Base-by-base conservation (phyloP, 345 rosid genomes). In the Lumnitzera racemosa region DNA sequence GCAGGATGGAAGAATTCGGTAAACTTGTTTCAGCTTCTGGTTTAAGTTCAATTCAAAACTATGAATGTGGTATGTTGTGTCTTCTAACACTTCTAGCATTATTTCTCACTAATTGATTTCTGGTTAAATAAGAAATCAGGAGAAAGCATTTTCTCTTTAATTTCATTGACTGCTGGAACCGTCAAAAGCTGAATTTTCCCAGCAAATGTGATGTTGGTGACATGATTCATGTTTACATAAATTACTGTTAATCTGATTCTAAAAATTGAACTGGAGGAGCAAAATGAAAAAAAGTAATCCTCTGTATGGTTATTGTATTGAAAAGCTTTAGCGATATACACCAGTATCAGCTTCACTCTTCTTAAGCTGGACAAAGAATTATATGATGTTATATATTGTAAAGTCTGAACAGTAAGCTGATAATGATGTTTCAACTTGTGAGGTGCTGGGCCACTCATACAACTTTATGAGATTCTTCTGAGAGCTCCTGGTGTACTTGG, bases 1-100 rank as follows among this genome's bases (percentile, higher is more conserved):
- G 91, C 13, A 68, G 83, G 55, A 55, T 86, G 71, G 70, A 80
- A 71, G 80, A 80, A 23, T 87, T 89, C 53, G 98, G 96, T 56
- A 75, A 76, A 69, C 84, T 92, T 53, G 79, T 92, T 53, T 85
- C 98, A 66, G 89, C 87, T 13, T 89, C 98, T 12, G 97, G 97
- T 61, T 73, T 84, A 71, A 92, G 98, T 80, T 92, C 96, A 31
- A 92, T 87, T 55, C 66, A 75, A 64, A 92, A 89, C 73, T 85
- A 92, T 64, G 97, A 92, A 86, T 92, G 96, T 16, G 96, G 96
- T 89, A 83, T 36, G 58, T 47, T 49, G 62, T 31, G 17, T 15
- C 24, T 16, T 47, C 29, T 4, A 16, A 36, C 51, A 15, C 20
- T 3, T 15, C 47, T 49, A 49, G 20, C 11, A 49, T 16, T 14